Evolutionary conservation across 2,329 filamentous ascomycete species (phyloP), one percentile per base, ranked within the genome.

Genomic region (Ascochyta pisi): DNA sequence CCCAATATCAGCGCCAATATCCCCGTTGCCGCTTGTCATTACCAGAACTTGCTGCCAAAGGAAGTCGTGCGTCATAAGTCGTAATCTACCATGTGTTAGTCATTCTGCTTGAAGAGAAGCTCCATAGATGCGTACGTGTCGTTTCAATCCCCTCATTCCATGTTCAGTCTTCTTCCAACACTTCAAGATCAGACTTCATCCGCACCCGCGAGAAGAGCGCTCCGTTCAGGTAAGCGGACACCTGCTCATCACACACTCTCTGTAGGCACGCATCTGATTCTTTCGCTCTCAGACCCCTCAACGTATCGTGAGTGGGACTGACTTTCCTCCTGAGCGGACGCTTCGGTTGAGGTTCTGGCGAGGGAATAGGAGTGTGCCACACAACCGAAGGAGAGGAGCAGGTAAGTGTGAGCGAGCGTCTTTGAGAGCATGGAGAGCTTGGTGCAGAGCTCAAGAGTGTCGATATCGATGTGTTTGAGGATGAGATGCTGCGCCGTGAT

Each of bases 221-320:
- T 19, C 70, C 71, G 23, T 64, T 63, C 40, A 76, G 46, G 46
- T 75, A 74, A 26, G 63, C 65, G 10, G 60, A 64, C 16, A 70
- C 64, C 57, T 66, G 67, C 31, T 67, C 61, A 45, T 75, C 68
- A 48, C 69, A 75, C 5, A 66, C 54, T 23, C 48, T 58, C 57
- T 73, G 69, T 55, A 76, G 52, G 50, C 69, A 72, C 9, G 68
- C 67, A 13, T 76, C 74, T 3, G 68, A 73, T 31, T 73, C 69
- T 50, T 71, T 74, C 6, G 64, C 69, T 49, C 74, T 53, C 19
- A 77, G 46, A 26, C 65, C 64, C 26, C 74, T 68, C 40, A 77
- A 48, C 0, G 64, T 71, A 29, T 72, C 69, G 31, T 57, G 48
- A 6, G 49, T 57, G 4, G 54, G 54, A 8, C 48, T 52, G 6